phyloP scores from a whole-genome alignment of 2,329 filamentous ascomycete species.

The Colletotrichum tamarilloi region DNA sequence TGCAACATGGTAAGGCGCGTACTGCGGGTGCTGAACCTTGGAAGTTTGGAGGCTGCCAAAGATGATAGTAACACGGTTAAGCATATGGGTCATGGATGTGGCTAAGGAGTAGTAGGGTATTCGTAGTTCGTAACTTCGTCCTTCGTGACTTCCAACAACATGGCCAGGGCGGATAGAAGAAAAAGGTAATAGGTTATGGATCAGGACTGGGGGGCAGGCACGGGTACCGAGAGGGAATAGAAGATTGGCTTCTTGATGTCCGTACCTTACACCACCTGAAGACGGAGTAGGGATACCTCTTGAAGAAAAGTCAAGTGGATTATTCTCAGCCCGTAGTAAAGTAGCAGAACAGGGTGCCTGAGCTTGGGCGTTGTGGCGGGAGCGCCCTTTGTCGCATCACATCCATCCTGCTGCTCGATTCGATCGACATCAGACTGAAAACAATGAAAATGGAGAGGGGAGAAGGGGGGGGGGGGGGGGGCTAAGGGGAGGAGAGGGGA shows the following conservation, averaged over 20 bases:
- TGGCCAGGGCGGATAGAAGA: background rate
- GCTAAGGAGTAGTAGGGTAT: background rate
- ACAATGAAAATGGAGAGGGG: background rate
- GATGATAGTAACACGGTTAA: background rate
- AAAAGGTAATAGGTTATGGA: background rate
- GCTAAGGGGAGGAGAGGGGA: background rate
- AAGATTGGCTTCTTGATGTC: background rate
- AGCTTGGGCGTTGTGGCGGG: slow-evolving; percentile 18
- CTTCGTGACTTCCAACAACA: background rate
- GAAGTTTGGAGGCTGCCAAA: background rate
- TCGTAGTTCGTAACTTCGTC: too few species aligned
- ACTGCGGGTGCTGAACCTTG: background rate
- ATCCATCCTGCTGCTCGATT: slow-evolving; percentile 16
- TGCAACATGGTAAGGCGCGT: slow-evolving; percentile 1
- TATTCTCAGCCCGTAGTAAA: background rate
- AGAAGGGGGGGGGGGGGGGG: background rate
- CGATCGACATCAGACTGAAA: slow-evolving; percentile 29
- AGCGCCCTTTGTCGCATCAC: slow-evolving; percentile 21
- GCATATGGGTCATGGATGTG: background rate
- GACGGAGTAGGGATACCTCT: background rate
- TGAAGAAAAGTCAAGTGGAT: slow-evolving; percentile 15
- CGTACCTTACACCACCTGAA: too few species aligned
- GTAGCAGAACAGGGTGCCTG: background rate
- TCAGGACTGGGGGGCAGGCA: background rate
- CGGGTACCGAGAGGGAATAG: background rate